Conservation (phyloP, 495 filamentous ascomycete genomes). For the Lasiosphaeriaceae sp. region DNA sequence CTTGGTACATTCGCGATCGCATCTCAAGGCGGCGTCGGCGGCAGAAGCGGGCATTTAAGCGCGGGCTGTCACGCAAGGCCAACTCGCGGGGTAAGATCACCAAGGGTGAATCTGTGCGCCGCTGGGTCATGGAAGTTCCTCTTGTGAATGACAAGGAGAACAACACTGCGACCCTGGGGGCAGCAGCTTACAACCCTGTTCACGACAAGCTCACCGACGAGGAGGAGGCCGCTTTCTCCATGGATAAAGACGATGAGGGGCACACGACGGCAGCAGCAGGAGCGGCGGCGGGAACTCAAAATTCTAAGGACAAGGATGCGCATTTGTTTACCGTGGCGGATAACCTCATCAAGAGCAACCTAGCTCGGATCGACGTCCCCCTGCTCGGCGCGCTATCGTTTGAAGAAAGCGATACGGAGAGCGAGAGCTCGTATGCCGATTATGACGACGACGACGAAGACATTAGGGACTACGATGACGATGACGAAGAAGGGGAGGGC, state of each 20-base stretch:
- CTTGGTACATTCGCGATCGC: conserved; percentile 36
- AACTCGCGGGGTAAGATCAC: conserved; percentile 12
- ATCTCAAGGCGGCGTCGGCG: conserved; percentile 23
- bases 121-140: conserved; percentile 32
- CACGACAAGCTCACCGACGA: conserved; percentile 11
- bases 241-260: conserved; percentile 19
- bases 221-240: conserved; percentile 27
- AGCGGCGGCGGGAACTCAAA: not conserved
- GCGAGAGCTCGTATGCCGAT: conserved; percentile 19
- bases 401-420: conserved; percentile 32
- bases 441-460: conserved; percentile 21
- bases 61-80: conserved; percentile 16
- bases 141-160: not conserved
- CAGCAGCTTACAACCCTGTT: not conserved
- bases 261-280: not conserved
- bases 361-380: conserved; percentile 30
- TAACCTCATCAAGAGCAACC: conserved; percentile 33
- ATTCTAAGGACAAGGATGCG: conserved; percentile 23
- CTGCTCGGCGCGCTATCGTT: conserved; percentile 29
- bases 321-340: conserved; percentile 29
- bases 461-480: conserved; percentile 15
- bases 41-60: conserved; percentile 22
- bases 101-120: conserved; percentile 30
- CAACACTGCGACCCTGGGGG: not conserved
- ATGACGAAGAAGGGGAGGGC: conserved; percentile 23